Percentiles rank a stretch among this genome's conserved stretches.
Conservation (phyloP, 306 rosid species). For the Spatholobus suberectus region DNA sequence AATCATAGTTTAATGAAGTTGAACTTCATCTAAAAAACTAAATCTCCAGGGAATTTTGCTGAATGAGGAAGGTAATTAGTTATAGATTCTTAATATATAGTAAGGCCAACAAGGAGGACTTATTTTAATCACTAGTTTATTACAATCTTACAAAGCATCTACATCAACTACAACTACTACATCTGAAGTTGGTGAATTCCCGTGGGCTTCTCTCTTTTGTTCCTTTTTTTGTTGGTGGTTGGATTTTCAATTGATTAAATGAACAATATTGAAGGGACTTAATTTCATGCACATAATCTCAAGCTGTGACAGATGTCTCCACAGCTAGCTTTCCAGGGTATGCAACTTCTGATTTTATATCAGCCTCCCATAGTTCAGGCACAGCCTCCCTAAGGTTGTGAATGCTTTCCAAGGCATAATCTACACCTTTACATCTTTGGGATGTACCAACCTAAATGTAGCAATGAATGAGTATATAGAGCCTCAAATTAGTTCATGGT, state of each 20-base stretch:
- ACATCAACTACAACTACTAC: conserved; percentile 46
- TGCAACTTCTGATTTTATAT: conserved; percentile 70
- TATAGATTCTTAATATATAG: neutral
- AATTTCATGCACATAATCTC: conserved; percentile 16
- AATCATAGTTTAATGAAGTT: neutral
- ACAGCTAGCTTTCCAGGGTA: conserved; percentile 78
- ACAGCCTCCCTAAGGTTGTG: conserved; percentile 93
- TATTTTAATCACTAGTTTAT: conserved; percentile 31
- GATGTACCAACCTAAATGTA: conserved; percentile 74
- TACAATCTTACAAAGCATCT: conserved; percentile 49
- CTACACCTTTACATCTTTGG: conserved; percentile 91
- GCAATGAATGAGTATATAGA: conserved; percentile 11
- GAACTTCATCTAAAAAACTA: neutral
- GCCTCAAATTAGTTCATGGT: conserved; percentile 17
- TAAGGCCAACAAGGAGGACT: conserved; percentile 33
- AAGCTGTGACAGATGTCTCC: conserved; percentile 92
- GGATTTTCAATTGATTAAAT: neutral
- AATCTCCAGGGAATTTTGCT: neutral
- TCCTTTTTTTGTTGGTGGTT: neutral
- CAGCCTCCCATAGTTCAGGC: conserved; percentile 86
- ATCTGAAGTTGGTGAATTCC: conserved; percentile 41
- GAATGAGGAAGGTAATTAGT: neutral
- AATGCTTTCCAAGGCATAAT: conserved; percentile 91
- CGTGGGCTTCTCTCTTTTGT: neutral
- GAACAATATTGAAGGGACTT: conserved; percentile 12